These are phyloP conservation scores for Xylariaceae sp. DNA, from an alignment of 2,329 filamentous ascomycete genomes.

Conservation along the genomic window DNA sequence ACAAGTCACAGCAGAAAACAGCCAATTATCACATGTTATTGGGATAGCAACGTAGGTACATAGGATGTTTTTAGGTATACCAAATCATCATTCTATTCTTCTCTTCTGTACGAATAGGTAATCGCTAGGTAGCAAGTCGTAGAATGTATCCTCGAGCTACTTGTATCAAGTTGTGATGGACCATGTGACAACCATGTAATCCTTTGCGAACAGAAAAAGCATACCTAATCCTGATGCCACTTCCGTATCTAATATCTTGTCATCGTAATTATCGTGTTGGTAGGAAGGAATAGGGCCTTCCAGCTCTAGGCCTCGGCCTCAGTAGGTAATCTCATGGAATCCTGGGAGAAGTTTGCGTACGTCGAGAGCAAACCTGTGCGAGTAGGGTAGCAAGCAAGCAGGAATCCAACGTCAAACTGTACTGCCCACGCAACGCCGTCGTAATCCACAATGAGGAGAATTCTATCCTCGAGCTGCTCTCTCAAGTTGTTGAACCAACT, in stretches of 20 bases:
- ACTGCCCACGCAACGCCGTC: neutral
- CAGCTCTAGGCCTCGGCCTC: constrained; percentile 6
- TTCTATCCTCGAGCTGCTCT: constrained; percentile 25
- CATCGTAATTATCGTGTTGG: constrained; percentile 16
- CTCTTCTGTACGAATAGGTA: no score
- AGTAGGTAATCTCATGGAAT: neutral
- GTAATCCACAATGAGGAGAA: neutral
- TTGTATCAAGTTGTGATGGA: neutral
- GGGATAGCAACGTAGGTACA: no score
- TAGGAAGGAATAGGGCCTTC: constrained; percentile 1
- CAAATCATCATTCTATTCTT: no score
- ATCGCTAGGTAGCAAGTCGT: no score
- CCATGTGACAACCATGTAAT: constrained; percentile 1
- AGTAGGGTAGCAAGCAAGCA: neutral
- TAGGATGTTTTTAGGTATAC: no score
- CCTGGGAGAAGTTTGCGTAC: neutral
- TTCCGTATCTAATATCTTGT: constrained; percentile 14
- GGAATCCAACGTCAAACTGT: neutral
- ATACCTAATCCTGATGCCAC: constrained; percentile 11
- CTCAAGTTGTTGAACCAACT: constrained; percentile 38
- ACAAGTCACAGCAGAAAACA: no score
- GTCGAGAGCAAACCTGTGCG: neutral
- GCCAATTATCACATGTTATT: no score
- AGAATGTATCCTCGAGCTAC: neutral
- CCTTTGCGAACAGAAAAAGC: neutral